phyloP scores from a whole-genome alignment of 2,329 filamentous ascomycete genomes.

The Penicillium sp. region DNA sequence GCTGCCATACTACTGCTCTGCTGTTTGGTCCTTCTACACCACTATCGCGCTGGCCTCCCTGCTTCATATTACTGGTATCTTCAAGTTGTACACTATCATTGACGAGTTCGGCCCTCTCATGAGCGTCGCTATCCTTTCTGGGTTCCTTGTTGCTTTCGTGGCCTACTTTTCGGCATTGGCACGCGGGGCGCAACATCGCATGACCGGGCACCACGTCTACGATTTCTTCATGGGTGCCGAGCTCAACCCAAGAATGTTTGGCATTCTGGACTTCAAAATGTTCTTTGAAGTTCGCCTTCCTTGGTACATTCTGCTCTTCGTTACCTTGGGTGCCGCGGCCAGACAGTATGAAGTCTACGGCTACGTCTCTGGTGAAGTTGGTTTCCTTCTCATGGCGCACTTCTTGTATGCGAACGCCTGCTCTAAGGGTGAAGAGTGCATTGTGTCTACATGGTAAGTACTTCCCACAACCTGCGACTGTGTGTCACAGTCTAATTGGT shows the following conservation, averaged over 20 bases:
- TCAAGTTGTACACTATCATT: slow-evolving; percentile 82
- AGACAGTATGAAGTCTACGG: slow-evolving; percentile 78
- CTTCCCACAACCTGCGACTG: not conserved
- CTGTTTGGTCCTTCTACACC: slow-evolving; percentile 74
- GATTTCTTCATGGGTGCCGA: slow-evolving; percentile 96
- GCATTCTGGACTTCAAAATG: slow-evolving; percentile 83
- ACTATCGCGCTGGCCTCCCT: slow-evolving; percentile 63
- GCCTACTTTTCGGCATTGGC: slow-evolving; percentile 77
- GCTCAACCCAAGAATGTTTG: slow-evolving; percentile 81
- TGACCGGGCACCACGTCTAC: slow-evolving; percentile 74
- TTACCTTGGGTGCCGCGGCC: slow-evolving; percentile 65
- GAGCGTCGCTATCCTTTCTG: slow-evolving; percentile 84
- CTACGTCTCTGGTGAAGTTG: slow-evolving; percentile 72
- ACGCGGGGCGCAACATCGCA: slow-evolving; percentile 78
- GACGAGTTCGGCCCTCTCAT: slow-evolving; percentile 92
- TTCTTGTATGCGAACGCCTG: slow-evolving; percentile 88
- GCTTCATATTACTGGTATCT: slow-evolving; percentile 76
- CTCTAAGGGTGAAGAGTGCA: slow-evolving; percentile 83
- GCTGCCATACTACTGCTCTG: slow-evolving; percentile 90
- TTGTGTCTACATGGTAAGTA: slow-evolving; percentile 67
- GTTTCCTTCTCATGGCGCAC: slow-evolving; percentile 78
- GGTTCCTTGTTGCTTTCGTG: slow-evolving; percentile 70
- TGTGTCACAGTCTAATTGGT: slow-evolving; percentile 14
- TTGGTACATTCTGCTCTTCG: slow-evolving; percentile 79
- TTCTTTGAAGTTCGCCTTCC: slow-evolving; percentile 88